A percentile compares a stretch with the other conserved stretches of the same genome.
phyloP scores from a whole-genome alignment of 1,139 yeast genomes.

The Nakaseomyces nivariensis region DNA sequence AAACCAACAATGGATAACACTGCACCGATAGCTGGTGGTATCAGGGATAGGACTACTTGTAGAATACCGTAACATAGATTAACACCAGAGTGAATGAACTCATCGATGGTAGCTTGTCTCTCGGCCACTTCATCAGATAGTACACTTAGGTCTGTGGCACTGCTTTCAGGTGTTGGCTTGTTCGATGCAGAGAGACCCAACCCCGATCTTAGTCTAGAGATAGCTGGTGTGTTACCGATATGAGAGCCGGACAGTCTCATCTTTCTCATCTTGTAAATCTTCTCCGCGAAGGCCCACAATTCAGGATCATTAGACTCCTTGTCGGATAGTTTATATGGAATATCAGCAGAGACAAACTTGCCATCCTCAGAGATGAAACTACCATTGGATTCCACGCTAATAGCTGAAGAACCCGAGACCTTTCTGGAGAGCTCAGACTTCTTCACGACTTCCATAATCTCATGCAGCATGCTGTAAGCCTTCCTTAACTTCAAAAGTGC shows the following conservation, averaged over 20 bases:
- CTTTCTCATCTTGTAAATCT: constrained; percentile 51
- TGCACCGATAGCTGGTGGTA: constrained; percentile 86
- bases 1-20: constrained; percentile 87
- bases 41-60: constrained; percentile 79
- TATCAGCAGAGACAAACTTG: constrained; percentile 31
- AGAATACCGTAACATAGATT: constrained; percentile 85
- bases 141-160: background rate
- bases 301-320: constrained; percentile 40
- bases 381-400: constrained; percentile 2
- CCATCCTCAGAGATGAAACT: constrained; percentile 20
- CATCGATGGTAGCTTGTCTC: constrained; percentile 58
- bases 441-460: constrained; percentile 44
- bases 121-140: constrained; percentile 11
- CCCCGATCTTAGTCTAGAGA: constrained; percentile 33
- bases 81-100: constrained; percentile 85
- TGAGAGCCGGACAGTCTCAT: constrained; percentile 55
- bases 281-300: constrained; percentile 45
- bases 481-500: constrained; percentile 76
- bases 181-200: constrained; percentile 31
- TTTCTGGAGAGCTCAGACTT: constrained; percentile 5
- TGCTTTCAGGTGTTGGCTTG: background rate
- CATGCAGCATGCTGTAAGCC: constrained; percentile 80
- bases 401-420: constrained; percentile 19
- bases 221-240: constrained; percentile 42
- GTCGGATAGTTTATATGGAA: constrained; percentile 33